These are phyloP conservation scores for Cupressus sempervirens DNA, from an alignment of 75 land plant species.

Conservation along the genomic window DNA sequence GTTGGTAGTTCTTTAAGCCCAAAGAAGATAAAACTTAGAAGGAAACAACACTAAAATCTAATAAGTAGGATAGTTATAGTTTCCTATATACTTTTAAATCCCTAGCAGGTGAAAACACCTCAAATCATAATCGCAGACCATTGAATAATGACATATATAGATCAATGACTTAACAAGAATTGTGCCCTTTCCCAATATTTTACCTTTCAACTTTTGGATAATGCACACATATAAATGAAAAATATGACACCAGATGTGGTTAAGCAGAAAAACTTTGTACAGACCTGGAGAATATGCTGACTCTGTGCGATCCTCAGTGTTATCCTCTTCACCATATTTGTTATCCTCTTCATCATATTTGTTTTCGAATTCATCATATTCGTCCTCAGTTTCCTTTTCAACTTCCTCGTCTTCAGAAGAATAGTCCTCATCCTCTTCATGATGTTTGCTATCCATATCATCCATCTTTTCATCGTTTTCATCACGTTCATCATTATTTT, in stretches of 20 bases:
- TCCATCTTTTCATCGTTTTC: slow-evolving; percentile 33
- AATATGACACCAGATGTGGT: not conserved
- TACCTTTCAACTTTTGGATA: not conserved
- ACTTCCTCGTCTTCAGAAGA: slow-evolving; percentile 52
- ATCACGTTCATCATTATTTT: slow-evolving; percentile 22
- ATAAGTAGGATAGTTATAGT: not conserved
- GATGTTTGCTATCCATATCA: slow-evolving; percentile 23
- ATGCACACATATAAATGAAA: not conserved
- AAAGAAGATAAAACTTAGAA: slow-evolving; percentile 1
- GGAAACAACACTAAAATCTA: slow-evolving; percentile 2
- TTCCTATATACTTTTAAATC: not conserved
- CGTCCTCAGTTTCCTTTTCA: slow-evolving; percentile 24
- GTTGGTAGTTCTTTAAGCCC: slow-evolving; percentile 21
- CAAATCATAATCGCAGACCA: not conserved
- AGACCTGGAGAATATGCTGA: slow-evolving; percentile 6
- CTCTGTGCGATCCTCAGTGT: slow-evolving; percentile 1
- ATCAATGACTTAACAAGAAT: not conserved
- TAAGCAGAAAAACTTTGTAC: not conserved
- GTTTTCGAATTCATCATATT: slow-evolving; percentile 22
- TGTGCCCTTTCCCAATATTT: not conserved
- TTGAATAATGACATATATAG: slow-evolving; percentile 3
- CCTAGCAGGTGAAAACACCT: not conserved
- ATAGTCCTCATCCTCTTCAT: slow-evolving; percentile 48
- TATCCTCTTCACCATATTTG: slow-evolving; percentile 18
- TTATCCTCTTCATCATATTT: slow-evolving; percentile 19